phyloP scores from a whole-genome alignment of 495 filamentous ascomycete species.

The Amphirosellinia nigrospora region DNA sequence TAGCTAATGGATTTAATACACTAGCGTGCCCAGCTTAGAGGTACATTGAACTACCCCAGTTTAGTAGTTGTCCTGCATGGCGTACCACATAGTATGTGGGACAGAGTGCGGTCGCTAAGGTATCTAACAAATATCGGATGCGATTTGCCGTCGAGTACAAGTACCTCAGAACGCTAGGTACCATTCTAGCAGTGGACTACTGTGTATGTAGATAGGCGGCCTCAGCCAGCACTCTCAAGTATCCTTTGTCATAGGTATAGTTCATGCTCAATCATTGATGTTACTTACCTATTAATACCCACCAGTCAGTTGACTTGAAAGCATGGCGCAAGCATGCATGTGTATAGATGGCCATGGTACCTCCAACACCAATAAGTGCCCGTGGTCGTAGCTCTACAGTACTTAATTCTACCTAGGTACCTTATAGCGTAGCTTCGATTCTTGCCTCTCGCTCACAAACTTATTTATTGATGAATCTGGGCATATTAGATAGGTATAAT shows the following conservation, averaged over 20 bases:
- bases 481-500: no score
- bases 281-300: conserved; percentile 11
- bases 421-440: no score
- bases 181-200: background rate
- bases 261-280: background rate
- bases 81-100: background rate
- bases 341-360: no score
- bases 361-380: no score
- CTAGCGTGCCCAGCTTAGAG: conserved; percentile 8
- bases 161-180: background rate
- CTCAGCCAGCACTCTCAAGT: background rate
- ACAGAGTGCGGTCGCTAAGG: background rate
- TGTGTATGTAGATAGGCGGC: no score
- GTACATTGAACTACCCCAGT: background rate
- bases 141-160: conserved; percentile 15
- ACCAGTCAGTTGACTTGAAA: background rate
- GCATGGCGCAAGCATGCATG: background rate
- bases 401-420: no score
- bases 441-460: background rate
- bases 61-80: background rate
- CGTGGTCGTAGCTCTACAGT: no score
- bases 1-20: background rate
- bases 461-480: no score
- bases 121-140: conserved; percentile 20
- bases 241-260: no score